Base-by-base conservation (phyloP, 1,139 yeast species). In the Hyphopichia buzzinii region DNA sequence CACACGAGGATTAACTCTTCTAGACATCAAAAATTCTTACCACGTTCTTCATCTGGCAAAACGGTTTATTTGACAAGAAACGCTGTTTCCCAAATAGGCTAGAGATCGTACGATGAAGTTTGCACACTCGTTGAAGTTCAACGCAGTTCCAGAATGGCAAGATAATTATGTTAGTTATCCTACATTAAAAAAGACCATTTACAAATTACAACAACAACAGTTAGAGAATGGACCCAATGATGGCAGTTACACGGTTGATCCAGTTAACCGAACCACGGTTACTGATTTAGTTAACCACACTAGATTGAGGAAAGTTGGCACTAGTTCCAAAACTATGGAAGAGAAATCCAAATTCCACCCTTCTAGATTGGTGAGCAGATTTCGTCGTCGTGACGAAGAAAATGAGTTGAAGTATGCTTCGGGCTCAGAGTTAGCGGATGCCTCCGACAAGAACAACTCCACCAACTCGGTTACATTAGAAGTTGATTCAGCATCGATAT, bases 91-190 rank as follows among this genome's bases (percentile, higher is more conserved):
- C 10, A 8, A 13, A 13, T 19, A 14, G 16, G 26, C 11, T 22
- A 21, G 14, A 4, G 15, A 26, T 30, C 33, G 24, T 11, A 24
- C 33, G 33, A 84, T 84, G 92, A 84, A 84, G 68, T 84, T 84
- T 56, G 74, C 84, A 34, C 85, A 81, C 48, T 79, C 88, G 26
- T 67, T 84, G 39, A 85, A 82, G 59, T 81, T 84, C 60, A 84
- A 84, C 56, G 85, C 87, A 16, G 90, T 84, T 25, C 90, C 92
- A 4, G 92, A 84, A 52, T 84, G 92, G 90, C 72, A 81, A 36
- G 79, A 83, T 38, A 61, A 72, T 42, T 84, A 84, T 52, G 67
- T 84, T 42, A 81, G 80, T 54, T 83, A 83, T 55, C 77, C 83
- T 4, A 69, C 74, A 8, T 67, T 84, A 33, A 84, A 84, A 52